Base-by-base conservation (phyloP, 2,329 filamentous ascomycete genomes). In the Talaromyces sp. region DNA sequence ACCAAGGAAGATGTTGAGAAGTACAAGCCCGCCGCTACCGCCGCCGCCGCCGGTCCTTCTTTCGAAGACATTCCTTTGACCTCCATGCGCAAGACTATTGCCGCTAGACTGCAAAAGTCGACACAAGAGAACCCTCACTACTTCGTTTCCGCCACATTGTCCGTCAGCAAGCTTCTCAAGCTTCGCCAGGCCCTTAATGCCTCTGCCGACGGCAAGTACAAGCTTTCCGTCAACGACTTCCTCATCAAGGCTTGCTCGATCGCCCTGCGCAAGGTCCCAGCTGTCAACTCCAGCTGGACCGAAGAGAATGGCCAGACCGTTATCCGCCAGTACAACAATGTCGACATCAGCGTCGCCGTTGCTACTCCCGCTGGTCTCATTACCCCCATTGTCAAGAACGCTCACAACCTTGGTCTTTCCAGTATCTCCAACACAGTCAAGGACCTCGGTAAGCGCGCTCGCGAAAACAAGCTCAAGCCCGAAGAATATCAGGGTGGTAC, bases 181-280 rank as follows among this genome's bases (percentile, higher is more conserved):
- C 93, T 99, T 73, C 93, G 95, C 75, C 87, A 92, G 82, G 93
- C 94, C 66, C 88, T 99, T 71, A 99, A 99, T 84, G 87, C 88
- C 76, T 89, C 91, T 13, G 85, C 92, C 57, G 90, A 97, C 68
- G 95, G 94, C 82, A 89, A 93, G 81, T 99, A 97, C 88, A 99
- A 97, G 88, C 91, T 99, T 66, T 97, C 93, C n/a, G 92, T 99
- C 82, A 99, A 99, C 82, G 95, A 99, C 82, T 97, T 99, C 86
- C 86, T 99, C 69, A 92, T 99, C 86, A 99, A 99, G 87, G 95
- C 94, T 72, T 91, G 94, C 66, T 91, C 88, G 66, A 84, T 91
- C 68, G 95, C 95, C 68, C 92, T 90, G 78, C 90, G 90, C 83
- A 97, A 97, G 87, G 93, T 98, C 58, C 95, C 95, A 66, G 87